A percentile compares a stretch with the other conserved stretches of the same genome.
Conservation (phyloP, 176 grass and related monocot species). For the Phyllostachys edulis region DNA sequence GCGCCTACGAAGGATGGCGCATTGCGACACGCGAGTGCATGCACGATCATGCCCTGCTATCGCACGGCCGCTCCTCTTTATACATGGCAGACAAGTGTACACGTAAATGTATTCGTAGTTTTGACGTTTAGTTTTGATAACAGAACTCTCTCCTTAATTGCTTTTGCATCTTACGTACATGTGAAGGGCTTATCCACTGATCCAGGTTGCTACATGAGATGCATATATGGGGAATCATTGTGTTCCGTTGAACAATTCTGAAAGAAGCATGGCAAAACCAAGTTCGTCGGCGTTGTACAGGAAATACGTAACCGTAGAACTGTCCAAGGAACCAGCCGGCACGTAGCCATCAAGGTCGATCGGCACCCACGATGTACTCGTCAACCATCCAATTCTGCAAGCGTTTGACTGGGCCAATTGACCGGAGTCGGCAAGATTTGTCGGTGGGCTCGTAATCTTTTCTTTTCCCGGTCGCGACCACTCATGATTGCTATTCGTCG, state of each 20-base stretch:
- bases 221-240: not conserved
- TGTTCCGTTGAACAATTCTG: not conserved
- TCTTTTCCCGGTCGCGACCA: not conserved
- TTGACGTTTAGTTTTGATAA: not conserved
- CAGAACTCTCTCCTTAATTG: not conserved
- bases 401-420: not conserved
- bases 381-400: not conserved
- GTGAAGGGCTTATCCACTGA: not conserved
- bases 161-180: not conserved
- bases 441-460: constrained; percentile 26
- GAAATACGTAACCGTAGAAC: not conserved
- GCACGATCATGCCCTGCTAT: not conserved
- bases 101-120: not conserved
- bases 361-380: not conserved
- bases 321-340: not conserved
- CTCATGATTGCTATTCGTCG: constrained; percentile 32
- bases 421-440: constrained; percentile 33
- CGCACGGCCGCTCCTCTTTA: not conserved
- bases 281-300: not conserved
- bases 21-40: not conserved
- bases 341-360: not conserved
- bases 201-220: not conserved
- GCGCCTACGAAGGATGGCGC: not conserved
- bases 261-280: not conserved
- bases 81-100: not conserved